Evolutionary conservation across 768 basidiomycete species (phyloP), one percentile per base, ranked within the genome.

Genomic region (Auriscalpium orientale): DNA sequence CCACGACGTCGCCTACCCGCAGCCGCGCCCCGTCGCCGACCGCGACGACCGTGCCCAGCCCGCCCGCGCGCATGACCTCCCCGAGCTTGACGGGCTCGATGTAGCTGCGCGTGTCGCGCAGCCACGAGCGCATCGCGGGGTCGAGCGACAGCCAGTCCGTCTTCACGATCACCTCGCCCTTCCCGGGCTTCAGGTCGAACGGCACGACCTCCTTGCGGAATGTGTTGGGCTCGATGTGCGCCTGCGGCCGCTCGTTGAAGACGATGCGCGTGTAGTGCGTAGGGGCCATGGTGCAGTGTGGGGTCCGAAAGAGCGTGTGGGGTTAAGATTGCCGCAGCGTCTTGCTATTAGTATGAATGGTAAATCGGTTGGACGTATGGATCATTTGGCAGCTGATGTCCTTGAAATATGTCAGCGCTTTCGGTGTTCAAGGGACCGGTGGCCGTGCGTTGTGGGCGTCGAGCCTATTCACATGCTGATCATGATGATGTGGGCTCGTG

Each of bases 121-220:
- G 65, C 79, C 88, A 97, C 12, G 81, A 83, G 9, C 92, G 79
- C 90, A 93, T 91, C 0, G 91, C 90, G 18, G 94, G 92, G 64
- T 97, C 94, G 60, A 97, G 68, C 36, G 84, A 85, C 35, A 92
- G 65, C 76, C 85, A 94, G 48, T 84, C 83, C 56, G 89, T 82
- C 67, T 82, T 79, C n/a, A 98, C 82, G 47, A 95, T 74, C 8
- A 83, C 82, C 58, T 87, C 76, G 21, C 71, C 68, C 18, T 68
- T 59, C 1, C 76, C 77, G 7, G 83, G 76, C 64, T 78, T 77
- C 51, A 89, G 73, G 60, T 77, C 72, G 59, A 79, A 77, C 1
- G 80, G 74, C 15, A 77, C 66, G 3, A 72, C 67, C 69, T 87
- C 83, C 0, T 72, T 76, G 46, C 80, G 77, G 74, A 95, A 95